phyloP scores from a whole-genome alignment of 2,329 filamentous ascomycete genomes.

The Ascochyta rabiei region DNA sequence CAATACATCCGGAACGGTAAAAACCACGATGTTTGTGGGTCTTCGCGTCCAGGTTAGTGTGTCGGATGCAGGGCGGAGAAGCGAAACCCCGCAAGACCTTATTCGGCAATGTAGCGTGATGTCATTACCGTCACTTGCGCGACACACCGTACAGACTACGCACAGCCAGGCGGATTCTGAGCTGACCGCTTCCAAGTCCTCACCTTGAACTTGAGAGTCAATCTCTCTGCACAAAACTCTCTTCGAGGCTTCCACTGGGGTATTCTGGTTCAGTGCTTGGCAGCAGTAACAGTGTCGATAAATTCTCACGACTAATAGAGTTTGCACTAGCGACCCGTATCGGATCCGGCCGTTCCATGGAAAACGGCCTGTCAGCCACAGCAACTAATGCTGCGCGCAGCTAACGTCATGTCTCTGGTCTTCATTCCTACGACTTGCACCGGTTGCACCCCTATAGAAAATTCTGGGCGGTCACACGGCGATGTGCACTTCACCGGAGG shows the following conservation, averaged over 20 bases:
- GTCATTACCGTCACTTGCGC: constrained; percentile 13
- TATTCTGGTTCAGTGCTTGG: neutral
- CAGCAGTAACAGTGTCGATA: neutral
- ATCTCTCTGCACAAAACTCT: too few species aligned
- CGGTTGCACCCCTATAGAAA: constrained; percentile 4
- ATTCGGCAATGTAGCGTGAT: constrained; percentile 18
- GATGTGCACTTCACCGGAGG: neutral
- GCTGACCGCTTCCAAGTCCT: too few species aligned
- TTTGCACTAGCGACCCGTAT: neutral
- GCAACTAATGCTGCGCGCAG: constrained; percentile 4
- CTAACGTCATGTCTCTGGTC: constrained; percentile 15
- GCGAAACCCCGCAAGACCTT: constrained; percentile 14
- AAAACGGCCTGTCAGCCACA: constrained; percentile 11
- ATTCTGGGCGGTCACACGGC: constrained; percentile 7
- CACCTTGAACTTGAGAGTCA: too few species aligned
- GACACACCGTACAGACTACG: neutral
- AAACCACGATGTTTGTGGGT: constrained; percentile 10
- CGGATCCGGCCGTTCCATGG: constrained; percentile 19
- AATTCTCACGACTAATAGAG: neutral
- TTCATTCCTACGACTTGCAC: constrained; percentile 5
- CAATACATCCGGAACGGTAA: constrained; percentile 8
- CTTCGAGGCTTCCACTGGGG: too few species aligned
- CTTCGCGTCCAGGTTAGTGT: constrained; percentile 3
- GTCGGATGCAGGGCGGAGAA: constrained; percentile 6
- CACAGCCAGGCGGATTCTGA: neutral